phyloP scores from a whole-genome alignment of 768 basidiomycete species.

The Boletales sp. region DNA sequence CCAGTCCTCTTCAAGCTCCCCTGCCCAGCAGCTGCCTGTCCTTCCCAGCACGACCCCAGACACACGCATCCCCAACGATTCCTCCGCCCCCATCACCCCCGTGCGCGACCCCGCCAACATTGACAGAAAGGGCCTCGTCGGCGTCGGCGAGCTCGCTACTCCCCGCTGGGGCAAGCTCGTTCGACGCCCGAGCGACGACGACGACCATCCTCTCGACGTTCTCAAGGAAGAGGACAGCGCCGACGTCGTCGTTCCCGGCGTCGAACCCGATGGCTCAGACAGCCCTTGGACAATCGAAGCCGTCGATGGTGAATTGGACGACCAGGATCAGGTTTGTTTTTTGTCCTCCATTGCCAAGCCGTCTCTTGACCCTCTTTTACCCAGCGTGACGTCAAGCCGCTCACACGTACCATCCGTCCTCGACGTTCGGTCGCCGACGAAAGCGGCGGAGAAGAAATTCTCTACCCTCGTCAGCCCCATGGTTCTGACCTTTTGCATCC shows the following conservation, averaged over 20 bases:
- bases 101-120: constrained; percentile 73
- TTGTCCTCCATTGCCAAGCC: not conserved
- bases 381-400: constrained; percentile 44
- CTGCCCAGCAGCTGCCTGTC: constrained; percentile 42
- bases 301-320: constrained; percentile 73
- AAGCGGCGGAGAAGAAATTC: constrained; percentile 86
- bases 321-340: constrained; percentile 58
- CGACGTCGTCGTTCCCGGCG: constrained; percentile 28
- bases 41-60: constrained; percentile 61
- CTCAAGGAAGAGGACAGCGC: constrained; percentile 30
- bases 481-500: constrained; percentile 29
- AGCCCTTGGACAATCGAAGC: constrained; percentile 91
- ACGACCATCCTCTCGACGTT: constrained; percentile 33
- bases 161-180: constrained; percentile 80
- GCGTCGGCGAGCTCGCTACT: constrained; percentile 95
- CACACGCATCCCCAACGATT: constrained; percentile 45
- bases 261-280: constrained; percentile 57
- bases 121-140: constrained; percentile 84
- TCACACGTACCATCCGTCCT: constrained; percentile 50
- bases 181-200: constrained; percentile 39
- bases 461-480: constrained; percentile 69
- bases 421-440: constrained; percentile 73
- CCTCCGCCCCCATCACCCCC: constrained; percentile 67
- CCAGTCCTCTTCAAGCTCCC: constrained; percentile 66
- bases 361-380: constrained; percentile 1